A percentile compares a stretch with the other conserved stretches of the same genome.
These are phyloP conservation scores for Neurospora terricola DNA, from an alignment of 495 filamentous ascomycete species.

Conservation along the genomic window DNA sequence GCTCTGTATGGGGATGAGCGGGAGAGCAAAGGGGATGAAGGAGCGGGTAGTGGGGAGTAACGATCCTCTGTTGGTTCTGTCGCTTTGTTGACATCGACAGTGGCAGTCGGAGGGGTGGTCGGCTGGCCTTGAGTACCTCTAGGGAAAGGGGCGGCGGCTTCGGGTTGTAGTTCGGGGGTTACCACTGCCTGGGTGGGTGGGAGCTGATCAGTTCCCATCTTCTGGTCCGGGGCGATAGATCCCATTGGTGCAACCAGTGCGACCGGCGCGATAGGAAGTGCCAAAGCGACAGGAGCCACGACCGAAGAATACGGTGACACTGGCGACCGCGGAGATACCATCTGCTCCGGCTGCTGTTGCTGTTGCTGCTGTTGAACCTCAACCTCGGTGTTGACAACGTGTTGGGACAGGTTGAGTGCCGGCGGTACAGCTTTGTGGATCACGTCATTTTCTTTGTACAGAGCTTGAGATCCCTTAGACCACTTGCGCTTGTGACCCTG, in stretches of 20 bases:
- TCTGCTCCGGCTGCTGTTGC: background rate
- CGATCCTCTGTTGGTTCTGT: background rate
- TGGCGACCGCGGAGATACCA: background rate
- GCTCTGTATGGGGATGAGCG: background rate
- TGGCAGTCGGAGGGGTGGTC: background rate
- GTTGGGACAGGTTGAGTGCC: background rate
- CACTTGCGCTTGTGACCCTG: background rate
- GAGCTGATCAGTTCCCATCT: background rate
- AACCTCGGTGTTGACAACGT: background rate
- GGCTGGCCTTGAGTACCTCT: background rate
- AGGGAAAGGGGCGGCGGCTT: background rate
- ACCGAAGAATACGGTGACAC: background rate
- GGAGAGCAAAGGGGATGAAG: background rate
- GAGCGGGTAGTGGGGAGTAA: background rate
- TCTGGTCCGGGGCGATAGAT: rapidly evolving
- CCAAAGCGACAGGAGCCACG: background rate
- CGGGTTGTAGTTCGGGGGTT: background rate
- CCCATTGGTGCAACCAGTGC: background rate
- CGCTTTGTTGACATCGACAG: background rate
- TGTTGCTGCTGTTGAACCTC: background rate
- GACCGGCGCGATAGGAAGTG: background rate
- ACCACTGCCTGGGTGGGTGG: background rate
- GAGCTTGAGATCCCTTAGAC: background rate
- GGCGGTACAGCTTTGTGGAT: background rate
- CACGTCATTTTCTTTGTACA: background rate